Base-by-base conservation (phyloP, 768 basidiomycete genomes). In the Fistulinella prunicolor region DNA sequence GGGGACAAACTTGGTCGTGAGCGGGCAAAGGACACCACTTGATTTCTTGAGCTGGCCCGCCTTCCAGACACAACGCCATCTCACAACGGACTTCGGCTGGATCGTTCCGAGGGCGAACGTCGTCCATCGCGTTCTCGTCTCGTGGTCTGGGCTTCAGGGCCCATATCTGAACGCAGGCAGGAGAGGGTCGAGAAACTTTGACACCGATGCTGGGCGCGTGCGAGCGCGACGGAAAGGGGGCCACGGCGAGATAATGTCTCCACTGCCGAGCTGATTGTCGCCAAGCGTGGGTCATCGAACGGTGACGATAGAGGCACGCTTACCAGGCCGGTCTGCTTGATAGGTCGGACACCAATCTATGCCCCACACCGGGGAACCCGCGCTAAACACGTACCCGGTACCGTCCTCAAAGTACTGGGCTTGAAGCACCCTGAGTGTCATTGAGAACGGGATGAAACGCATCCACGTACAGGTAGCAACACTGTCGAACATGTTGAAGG, bases 1-100 rank as follows among this genome's bases (percentile, higher is more conserved):
- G 16, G 38, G 47, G 50, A 68, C 74, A 48, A 40, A 77, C 74
- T 13, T 63, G 39, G 47, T 91, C 90, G 56, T 90, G 80, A 16
- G 86, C 82, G 1, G 94, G 93, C 23, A 93, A 63, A 3, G 95
- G 95, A 65, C 94, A 94, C 94, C 95, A 98, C 67, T 86, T 92
- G 13, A 94, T 62, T 42, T 89, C 86, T 55, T 83, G 79, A 3
- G 84, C 87, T 4, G 87, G 79, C 0, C 94, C 93, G 17, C 75
- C 73, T n/a, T 94, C 85, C 9, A 92, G 55, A 52, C 93, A 94
- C 1, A 98, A 59, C 2, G 94, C 83, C 76, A 96, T 76, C 61
- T 91, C 93, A 54, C 94, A 95, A 16, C 61, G 71, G 74, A 89
- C 77, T 46, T 72, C 66, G 0, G 32, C 60, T 47, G 30, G 32